These are phyloP conservation scores for Kregervanrija fluxuum DNA, from an alignment of 805 yeast genomes.

Conservation along the genomic window DNA sequence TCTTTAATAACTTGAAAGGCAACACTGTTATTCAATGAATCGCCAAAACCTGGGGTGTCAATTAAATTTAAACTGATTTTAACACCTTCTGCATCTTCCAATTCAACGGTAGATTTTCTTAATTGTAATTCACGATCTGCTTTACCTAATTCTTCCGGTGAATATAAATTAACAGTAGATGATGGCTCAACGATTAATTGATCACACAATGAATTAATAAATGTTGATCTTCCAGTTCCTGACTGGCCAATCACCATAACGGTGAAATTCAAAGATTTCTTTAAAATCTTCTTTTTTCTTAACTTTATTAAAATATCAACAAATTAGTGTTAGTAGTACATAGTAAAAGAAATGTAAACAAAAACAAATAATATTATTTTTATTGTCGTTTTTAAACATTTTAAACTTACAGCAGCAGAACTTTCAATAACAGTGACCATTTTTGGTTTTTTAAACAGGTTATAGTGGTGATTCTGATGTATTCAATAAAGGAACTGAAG, in stretches of 20 bases:
- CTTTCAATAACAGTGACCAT: slow-evolving; percentile 45
- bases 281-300: slow-evolving; percentile 72
- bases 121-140: slow-evolving; percentile 50
- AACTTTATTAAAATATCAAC: slow-evolving; percentile 20
- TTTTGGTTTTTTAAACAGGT: background rate
- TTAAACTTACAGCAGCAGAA: slow-evolving; percentile 38
- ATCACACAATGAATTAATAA: slow-evolving; percentile 85
- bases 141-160: slow-evolving; percentile 41
- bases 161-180: slow-evolving; percentile 34
- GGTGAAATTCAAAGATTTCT: slow-evolving; percentile 80
- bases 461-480: no score
- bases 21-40: slow-evolving; percentile 58
- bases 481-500: no score
- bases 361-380: background rate
- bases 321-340: background rate
- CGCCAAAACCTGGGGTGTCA: slow-evolving; percentile 83
- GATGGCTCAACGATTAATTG: slow-evolving; percentile 76
- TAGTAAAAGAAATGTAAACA: background rate
- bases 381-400: slow-evolving; percentile 11
- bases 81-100: slow-evolving; percentile 81
- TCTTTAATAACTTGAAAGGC: slow-evolving; percentile 69
- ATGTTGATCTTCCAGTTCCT: slow-evolving; percentile 88
- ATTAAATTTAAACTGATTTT: slow-evolving; percentile 69
- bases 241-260: slow-evolving; percentile 81
- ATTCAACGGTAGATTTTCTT: slow-evolving; percentile 74